Conservation (phyloP, 352 stramenopile genomes). For the Globisporangium lucens region DNA sequence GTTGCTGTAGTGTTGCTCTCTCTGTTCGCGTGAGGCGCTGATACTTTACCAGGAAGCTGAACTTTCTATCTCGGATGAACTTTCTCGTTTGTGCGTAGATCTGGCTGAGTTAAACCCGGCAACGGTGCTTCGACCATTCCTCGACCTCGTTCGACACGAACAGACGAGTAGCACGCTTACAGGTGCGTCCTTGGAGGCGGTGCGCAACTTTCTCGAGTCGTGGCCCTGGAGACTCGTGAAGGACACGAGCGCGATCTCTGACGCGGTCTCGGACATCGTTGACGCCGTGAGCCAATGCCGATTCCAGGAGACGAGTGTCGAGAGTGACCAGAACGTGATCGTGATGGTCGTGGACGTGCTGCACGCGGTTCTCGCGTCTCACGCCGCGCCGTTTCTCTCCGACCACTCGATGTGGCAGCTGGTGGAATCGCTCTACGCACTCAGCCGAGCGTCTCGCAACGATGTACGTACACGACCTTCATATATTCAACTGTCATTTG, state of each 20-base stretch:
- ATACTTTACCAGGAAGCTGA: neutral
- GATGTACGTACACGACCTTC: slow-evolving; percentile 38
- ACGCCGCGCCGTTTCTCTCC: slow-evolving; percentile 74
- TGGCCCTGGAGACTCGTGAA: slow-evolving; percentile 57
- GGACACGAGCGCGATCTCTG: slow-evolving; percentile 34
- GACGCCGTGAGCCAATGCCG: slow-evolving; percentile 91
- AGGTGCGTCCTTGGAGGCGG: slow-evolving; percentile 87
- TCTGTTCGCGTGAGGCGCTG: neutral
- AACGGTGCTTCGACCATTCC: slow-evolving; percentile 89
- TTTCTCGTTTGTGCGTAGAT: slow-evolving; percentile 23
- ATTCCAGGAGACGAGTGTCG: slow-evolving; percentile 92
- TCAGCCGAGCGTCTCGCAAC: slow-evolving; percentile 71
- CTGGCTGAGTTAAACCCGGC: slow-evolving; percentile 55
- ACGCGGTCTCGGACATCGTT: slow-evolving; percentile 83
- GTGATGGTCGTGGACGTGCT: slow-evolving; percentile 94
- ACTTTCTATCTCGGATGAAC: neutral
- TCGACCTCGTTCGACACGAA: slow-evolving; percentile 91
- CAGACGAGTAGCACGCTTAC: slow-evolving; percentile 93
- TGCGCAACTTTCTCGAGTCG: slow-evolving; percentile 95
- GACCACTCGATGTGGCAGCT: slow-evolving; percentile 94
- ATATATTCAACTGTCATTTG: neutral
- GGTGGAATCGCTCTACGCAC: slow-evolving; percentile 93
- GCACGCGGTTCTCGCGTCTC: slow-evolving; percentile 90
- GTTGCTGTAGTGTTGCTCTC: neutral
- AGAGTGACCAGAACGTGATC: slow-evolving; percentile 90